Conservation (phyloP, 805 yeast genomes). For the Myxozyma kluyveri region DNA sequence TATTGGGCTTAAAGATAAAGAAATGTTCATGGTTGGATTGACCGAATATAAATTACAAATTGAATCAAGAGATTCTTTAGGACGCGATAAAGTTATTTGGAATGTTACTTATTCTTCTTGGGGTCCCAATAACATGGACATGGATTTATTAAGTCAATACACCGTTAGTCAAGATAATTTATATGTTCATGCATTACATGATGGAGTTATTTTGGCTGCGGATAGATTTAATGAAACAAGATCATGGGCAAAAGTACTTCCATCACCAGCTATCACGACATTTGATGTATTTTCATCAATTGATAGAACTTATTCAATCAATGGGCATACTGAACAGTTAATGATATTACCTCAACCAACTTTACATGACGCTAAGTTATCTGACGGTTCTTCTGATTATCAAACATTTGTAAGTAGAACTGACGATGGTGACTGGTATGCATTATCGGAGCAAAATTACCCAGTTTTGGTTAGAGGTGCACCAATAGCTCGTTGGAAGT, state of each 20-base stretch:
- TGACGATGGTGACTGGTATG: conserved; percentile 68
- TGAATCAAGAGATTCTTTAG: conserved; percentile 60
- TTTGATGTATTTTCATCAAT: conserved; percentile 50
- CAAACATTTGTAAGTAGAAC: conserved; percentile 65
- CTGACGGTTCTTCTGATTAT: conserved; percentile 33
- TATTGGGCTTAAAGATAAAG: conserved; percentile 9
- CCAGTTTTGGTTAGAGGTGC: conserved; percentile 82
- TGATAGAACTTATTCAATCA: not conserved
- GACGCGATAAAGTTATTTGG: conserved; percentile 68
- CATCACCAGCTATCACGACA: conserved; percentile 31
- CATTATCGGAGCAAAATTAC: conserved; percentile 71
- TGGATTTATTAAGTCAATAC: conserved; percentile 47
- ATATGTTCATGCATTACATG: conserved; percentile 81
- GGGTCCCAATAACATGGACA: conserved; percentile 87
- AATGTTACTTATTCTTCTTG: conserved; percentile 82
- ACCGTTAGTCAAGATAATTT: conserved; percentile 58
- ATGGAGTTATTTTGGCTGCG: conserved; percentile 67
- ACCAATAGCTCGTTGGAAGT: conserved; percentile 61
- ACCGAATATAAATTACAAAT: conserved; percentile 48
- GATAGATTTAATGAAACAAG: conserved; percentile 53
- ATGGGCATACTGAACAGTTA: conserved; percentile 15
- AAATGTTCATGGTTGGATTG: conserved; percentile 19
- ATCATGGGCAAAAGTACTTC: conserved; percentile 29
- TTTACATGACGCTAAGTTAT: conserved; percentile 1
- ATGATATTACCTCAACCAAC: conserved; percentile 43